Conservation (phyloP, 164 flowering plant genomes). For the Echeveria elegans region DNA sequence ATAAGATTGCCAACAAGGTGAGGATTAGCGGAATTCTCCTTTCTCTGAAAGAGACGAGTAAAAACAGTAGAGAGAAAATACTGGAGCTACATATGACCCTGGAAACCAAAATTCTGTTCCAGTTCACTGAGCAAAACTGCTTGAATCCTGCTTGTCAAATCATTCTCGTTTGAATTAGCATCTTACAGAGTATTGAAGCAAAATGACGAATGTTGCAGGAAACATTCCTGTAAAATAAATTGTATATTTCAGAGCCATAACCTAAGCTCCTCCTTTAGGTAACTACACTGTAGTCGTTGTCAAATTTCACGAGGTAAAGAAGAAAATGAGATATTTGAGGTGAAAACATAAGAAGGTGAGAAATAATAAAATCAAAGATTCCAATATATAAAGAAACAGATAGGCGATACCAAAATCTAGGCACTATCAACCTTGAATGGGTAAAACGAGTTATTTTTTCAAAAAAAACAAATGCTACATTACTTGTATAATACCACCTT, state of each 20-base stretch:
- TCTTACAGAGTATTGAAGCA: constrained; percentile 49
- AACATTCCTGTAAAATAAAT: constrained; percentile 67
- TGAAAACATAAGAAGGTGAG: not conserved
- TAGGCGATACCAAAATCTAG: not conserved
- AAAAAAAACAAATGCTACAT: not conserved
- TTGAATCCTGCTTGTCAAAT: not conserved
- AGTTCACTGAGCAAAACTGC: constrained; percentile 7
- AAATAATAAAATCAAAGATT: not conserved
- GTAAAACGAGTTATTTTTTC: not conserved
- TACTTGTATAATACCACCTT: not conserved
- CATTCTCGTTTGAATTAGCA: not conserved
- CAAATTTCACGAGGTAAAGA: not conserved
- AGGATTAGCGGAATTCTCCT: too few relatives aligned
- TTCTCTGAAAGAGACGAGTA: too few relatives aligned
- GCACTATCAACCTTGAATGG: not conserved
- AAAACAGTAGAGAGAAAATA: too few relatives aligned
- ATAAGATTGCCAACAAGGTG: too few relatives aligned
- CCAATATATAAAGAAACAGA: not conserved
- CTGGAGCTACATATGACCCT: too few relatives aligned
- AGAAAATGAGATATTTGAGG: not conserved
- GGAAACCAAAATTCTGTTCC: too few relatives aligned
- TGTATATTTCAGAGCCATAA: constrained; percentile 46
- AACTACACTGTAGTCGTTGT: constrained; percentile 12
- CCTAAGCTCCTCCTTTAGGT: constrained; percentile 90
- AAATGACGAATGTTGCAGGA: constrained; percentile 57